Evolutionary conservation across 345 rosid species (phyloP), one percentile per base, ranked within the genome.

Genomic region (Ceriops tagal): DNA sequence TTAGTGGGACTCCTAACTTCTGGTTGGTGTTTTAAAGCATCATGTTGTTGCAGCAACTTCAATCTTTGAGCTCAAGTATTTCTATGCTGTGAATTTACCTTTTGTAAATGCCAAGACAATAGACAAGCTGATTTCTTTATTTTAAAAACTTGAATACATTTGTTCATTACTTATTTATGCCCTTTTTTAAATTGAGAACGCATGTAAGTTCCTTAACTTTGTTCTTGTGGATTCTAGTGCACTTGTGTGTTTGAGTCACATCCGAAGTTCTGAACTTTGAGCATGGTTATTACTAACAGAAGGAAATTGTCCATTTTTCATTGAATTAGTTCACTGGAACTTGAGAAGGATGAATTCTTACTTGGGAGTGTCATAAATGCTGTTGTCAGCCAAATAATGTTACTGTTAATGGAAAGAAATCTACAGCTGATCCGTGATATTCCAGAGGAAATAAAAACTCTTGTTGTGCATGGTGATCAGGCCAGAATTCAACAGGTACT

Each of bases 381-480:
- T 21, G 97, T 95, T 34, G 96, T 92, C 74, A 95, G 99, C 85
- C 99, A 95, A 85, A 96, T 86, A 24, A 89, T 90, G 96, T 64
- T 83, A 62, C 72, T 87, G 75, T 75, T 92, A 71, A 86, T 87
- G 73, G 96, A 88, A 76, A 86, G 91, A 80, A 89, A 83, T 69
- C 82, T 93, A 60, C 95, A 93, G 71, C 79, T 93, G 77, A 88
- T 93, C 76, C 92, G 97, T 22, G 99, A 93, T 81, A 93, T 93
- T 75, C 97, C 99, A 1, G 97, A 87, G 67, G 96, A 88, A 81
- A 85, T 91, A 53, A 93, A 93, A 80, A 75, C 89, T 5, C 79
- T 89, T 68, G 81, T 84, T 49, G 96, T 93, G 55, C 87, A 71
- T 77, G 98, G 98, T 77, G 98, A 93, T 83, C 98, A 89, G 77